Evolutionary conservation across 495 filamentous ascomycete species (phyloP).

Genomic region (Bacidia gigantensis): DNA sequence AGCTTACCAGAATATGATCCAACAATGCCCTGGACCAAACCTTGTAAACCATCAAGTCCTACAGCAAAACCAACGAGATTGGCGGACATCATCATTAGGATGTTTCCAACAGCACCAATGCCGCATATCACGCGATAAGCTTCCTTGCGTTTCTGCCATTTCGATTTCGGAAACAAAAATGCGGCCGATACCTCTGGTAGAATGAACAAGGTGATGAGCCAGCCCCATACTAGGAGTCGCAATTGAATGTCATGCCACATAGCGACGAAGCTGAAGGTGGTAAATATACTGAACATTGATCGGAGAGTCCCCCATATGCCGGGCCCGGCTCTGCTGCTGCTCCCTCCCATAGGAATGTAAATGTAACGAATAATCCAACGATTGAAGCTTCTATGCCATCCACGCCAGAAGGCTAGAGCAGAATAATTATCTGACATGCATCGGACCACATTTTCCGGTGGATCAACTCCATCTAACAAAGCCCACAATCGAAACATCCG

Average conservation of each 20-base stretch:
- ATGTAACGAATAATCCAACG: constrained; percentile 90
- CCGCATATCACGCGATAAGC: constrained; percentile 69
- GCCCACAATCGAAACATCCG: constrained; percentile 95
- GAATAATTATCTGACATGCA: constrained; percentile 95
- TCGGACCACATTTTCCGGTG: constrained; percentile 95
- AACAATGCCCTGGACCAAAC: constrained; percentile 58
- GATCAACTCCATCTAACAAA: constrained; percentile 78
- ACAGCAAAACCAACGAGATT: constrained; percentile 93
- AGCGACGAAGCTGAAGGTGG: constrained; percentile 95
- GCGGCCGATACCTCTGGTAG: constrained; percentile 68
- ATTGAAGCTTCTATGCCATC: constrained; percentile 91
- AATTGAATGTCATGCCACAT: constrained; percentile 97
- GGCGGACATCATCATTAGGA: constrained; percentile 91
- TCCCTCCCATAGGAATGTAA: constrained; percentile 81
- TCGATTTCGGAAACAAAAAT: constrained; percentile 52
- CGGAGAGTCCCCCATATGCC: constrained; percentile 30
- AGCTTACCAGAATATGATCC: constrained; percentile 52
- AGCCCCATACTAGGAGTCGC: constrained; percentile 89
- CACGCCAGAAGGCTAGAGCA: constrained; percentile 84
- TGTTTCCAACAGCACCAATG: constrained; percentile 71
- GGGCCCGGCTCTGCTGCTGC: constrained; percentile 22
- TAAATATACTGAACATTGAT: constrained; percentile 54
- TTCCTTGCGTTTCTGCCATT: constrained; percentile 53
- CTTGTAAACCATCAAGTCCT: constrained; percentile 73
- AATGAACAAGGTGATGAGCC: constrained; percentile 88